Conservation (phyloP, 495 filamentous ascomycete genomes). For the Penicillium silybi region DNA sequence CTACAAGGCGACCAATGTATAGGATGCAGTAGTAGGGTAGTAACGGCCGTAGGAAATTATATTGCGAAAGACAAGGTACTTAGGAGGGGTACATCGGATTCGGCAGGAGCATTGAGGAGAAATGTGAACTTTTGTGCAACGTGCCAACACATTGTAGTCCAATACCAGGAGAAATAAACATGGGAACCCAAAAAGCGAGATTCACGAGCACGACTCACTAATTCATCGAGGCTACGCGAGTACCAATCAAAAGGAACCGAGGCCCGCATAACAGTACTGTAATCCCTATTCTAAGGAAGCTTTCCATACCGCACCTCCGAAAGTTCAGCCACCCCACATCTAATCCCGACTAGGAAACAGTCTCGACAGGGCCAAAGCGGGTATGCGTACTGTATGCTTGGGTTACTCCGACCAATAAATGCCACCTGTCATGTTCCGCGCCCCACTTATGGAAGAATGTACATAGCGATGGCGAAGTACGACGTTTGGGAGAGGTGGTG, state of each 20-base stretch:
- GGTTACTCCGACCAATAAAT: slow-evolving; percentile 1
- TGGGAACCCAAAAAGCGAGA: background rate
- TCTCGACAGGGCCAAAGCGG: slow-evolving; percentile 8
- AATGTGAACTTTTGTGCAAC: background rate
- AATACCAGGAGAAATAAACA: background rate
- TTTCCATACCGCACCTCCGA: background rate
- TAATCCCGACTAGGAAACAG: slow-evolving; percentile 6
- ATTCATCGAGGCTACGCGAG: too few relatives aligned
- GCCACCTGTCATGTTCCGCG: background rate
- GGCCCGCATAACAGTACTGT: background rate
- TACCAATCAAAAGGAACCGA: too few relatives aligned
- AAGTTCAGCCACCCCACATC: slow-evolving; percentile 1
- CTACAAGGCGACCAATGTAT: background rate
- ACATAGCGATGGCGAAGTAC: background rate
- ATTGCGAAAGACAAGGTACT: background rate
- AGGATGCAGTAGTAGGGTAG: slow-evolving; percentile 6
- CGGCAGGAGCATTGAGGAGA: background rate
- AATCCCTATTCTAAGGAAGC: background rate
- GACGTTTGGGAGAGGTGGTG: too few relatives aligned
- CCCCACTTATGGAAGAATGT: background rate
- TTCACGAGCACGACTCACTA: background rate
- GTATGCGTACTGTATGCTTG: slow-evolving; percentile 1
- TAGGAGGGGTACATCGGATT: background rate
- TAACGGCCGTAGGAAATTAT: background rate
- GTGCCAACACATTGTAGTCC: background rate